These are phyloP conservation scores for Globisporangium canariense DNA, from an alignment of 352 stramenopile genomes.

Conservation along the genomic window DNA sequence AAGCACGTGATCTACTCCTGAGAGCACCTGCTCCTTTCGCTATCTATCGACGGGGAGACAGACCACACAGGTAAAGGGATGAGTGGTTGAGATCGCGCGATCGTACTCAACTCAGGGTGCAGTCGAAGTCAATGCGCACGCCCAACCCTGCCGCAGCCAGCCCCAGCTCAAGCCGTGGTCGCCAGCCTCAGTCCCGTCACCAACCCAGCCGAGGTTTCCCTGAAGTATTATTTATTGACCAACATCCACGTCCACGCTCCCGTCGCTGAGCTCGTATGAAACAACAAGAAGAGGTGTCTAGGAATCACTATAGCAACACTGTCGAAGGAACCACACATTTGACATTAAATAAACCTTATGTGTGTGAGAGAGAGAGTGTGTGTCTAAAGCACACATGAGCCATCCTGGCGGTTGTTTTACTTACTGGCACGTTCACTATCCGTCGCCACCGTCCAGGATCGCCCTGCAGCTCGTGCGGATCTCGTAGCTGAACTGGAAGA, in stretches of 20 bases:
- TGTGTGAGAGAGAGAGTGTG: too few species aligned
- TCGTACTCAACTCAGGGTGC: too few species aligned
- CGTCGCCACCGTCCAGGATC: slow-evolving; percentile 4
- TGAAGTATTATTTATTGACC: background rate
- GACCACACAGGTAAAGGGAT: background rate
- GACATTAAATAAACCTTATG: slow-evolving; percentile 6
- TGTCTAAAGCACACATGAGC: background rate
- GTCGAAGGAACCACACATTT: background rate
- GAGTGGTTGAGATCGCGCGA: too few species aligned
- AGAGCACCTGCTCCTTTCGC: background rate
- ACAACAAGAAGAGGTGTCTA: too few species aligned
- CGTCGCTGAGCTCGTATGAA: background rate
- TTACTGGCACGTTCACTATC: background rate
- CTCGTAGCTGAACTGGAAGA: slow-evolving; percentile 1
- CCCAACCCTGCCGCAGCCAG: too few species aligned
- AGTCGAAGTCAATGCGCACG: too few species aligned
- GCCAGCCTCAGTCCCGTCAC: too few species aligned
- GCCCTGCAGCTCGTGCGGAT: background rate
- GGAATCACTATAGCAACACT: background rate
- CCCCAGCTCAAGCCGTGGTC: background rate
- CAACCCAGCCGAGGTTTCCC: background rate
- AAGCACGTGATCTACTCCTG: slow-evolving; percentile 27
- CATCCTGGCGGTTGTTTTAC: too few species aligned
- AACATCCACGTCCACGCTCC: background rate
- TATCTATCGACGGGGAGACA: slow-evolving; percentile 8